A percentile compares a stretch with the other conserved stretches of the same genome.
These are phyloP conservation scores for Hyphodiscus hymeniophilus DNA, from an alignment of 495 filamentous ascomycete species.

Conservation along the genomic window DNA sequence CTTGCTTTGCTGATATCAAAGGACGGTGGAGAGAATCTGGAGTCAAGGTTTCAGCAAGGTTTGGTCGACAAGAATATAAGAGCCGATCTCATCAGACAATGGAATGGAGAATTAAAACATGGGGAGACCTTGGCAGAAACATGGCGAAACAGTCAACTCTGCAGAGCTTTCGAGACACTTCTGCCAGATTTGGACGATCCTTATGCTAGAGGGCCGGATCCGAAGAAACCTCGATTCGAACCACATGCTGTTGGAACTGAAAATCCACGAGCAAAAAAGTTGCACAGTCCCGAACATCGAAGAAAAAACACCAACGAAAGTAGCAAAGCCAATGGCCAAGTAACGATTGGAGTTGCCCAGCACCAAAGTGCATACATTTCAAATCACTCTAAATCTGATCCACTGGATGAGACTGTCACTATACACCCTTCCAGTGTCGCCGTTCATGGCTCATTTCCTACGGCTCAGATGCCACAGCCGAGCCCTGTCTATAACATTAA, in stretches of 20 bases:
- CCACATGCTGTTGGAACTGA: constrained; percentile 1
- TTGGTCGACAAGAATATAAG: background rate
- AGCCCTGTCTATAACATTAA: background rate
- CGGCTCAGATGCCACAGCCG: background rate
- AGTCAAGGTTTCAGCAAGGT: background rate
- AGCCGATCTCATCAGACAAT: background rate
- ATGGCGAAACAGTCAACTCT: constrained; percentile 3
- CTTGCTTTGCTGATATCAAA: background rate
- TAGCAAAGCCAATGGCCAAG: background rate
- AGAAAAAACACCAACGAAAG: background rate
- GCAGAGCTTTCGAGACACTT: background rate
- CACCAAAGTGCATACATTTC: too few species aligned
- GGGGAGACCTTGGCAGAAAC: background rate
- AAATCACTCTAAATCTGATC: too few species aligned
- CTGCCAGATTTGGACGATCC: background rate
- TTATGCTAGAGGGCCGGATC: background rate
- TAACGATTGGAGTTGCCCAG: background rate
- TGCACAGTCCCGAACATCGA: background rate
- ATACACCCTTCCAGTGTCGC: background rate
- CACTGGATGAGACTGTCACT: too few species aligned
- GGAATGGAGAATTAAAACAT: background rate
- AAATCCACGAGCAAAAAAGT: background rate
- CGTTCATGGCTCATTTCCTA: background rate
- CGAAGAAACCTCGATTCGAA: background rate
- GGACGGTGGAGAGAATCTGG: background rate